Conservation (phyloP, 2,329 filamentous ascomycete species). For the Aurifilum marmelostoma region DNA sequence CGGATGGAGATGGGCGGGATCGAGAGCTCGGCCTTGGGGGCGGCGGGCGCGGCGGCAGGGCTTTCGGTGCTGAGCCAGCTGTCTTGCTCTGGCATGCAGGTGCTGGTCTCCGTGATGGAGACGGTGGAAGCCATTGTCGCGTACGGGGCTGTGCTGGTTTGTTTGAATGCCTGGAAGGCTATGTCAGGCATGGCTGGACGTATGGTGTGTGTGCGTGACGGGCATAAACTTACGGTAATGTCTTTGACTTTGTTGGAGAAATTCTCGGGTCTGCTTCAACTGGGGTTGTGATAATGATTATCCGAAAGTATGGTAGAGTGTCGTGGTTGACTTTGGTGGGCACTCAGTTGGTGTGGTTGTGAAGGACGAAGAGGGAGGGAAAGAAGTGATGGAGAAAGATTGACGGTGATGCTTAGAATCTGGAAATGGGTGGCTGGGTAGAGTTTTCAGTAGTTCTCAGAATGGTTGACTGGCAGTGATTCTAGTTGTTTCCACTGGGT, state of each 20-base stretch:
- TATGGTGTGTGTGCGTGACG: no score
- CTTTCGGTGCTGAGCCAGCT: neutral
- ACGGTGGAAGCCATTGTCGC: neutral
- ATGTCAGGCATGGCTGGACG: neutral
- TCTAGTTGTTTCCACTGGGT: neutral
- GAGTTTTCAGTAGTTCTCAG: neutral
- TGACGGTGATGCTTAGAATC: neutral
- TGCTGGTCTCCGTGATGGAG: neutral
- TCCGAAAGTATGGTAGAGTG: neutral
- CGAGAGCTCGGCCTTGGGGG: neutral
- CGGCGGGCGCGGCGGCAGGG: neutral
- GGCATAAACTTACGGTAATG: neutral
- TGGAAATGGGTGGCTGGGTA: neutral
- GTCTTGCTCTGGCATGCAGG: neutral
- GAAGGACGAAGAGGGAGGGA: neutral
- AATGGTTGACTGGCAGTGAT: neutral
- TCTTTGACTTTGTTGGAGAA: neutral
- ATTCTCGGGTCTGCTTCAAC: neutral
- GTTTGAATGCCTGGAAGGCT: neutral
- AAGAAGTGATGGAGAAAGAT: neutral
- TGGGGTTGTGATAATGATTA: neutral
- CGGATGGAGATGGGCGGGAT: constrained; percentile 1
- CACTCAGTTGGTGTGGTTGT: neutral
- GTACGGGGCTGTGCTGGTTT: neutral
- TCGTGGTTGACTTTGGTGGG: neutral